phyloP scores from a whole-genome alignment of 2,329 filamentous ascomycete genomes.

The Pseudogymnoascus sp. region DNA sequence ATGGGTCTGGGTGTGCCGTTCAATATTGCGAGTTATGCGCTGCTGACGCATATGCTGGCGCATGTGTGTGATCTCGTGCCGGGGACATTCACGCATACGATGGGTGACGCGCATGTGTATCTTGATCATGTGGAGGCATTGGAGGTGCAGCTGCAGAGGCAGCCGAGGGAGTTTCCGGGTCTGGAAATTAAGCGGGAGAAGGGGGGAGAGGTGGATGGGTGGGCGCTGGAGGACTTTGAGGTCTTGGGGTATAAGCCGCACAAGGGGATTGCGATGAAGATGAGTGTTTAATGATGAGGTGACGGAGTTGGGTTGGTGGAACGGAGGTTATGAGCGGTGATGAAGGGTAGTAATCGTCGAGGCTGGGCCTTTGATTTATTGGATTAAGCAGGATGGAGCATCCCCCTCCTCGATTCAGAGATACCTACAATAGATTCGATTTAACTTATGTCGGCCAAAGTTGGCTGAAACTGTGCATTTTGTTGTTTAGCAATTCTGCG shows the following conservation, averaged over 20 bases:
- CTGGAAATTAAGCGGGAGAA: slow-evolving; percentile 62
- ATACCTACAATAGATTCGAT: not conserved
- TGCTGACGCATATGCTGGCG: slow-evolving; percentile 92
- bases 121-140: slow-evolving; percentile 85
- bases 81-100: slow-evolving; percentile 83
- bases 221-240: slow-evolving; percentile 80
- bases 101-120: slow-evolving; percentile 98
- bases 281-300: slow-evolving; percentile 65
- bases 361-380: not conserved
- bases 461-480: not conserved
- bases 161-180: slow-evolving; percentile 73
- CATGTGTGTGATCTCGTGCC: slow-evolving; percentile 77
- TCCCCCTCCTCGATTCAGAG: not conserved
- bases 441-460: not conserved
- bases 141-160: slow-evolving; percentile 67
- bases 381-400: not conserved
- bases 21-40: slow-evolving; percentile 91
- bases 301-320: not conserved
- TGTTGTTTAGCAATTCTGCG: not conserved
- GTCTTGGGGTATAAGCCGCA: slow-evolving; percentile 85
- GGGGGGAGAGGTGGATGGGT: slow-evolving; percentile 76
- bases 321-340: not conserved
- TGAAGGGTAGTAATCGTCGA: not conserved
- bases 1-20: slow-evolving; percentile 97
- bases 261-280: slow-evolving; percentile 93